Base-by-base conservation (phyloP, 495 filamentous ascomycete species). In the Tetracladium marchalianum region DNA sequence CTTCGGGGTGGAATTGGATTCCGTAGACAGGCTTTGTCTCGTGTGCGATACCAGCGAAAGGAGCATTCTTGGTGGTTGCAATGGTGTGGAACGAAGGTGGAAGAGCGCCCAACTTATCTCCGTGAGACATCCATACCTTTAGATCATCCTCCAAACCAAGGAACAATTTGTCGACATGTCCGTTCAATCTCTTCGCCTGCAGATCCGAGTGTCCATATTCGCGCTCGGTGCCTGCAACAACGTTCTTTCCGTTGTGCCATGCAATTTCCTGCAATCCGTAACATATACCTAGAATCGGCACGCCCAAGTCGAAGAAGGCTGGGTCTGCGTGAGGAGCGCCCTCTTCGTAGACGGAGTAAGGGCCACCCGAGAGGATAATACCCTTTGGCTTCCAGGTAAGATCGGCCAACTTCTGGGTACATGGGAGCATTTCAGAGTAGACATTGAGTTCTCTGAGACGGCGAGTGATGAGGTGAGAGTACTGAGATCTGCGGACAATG, bases 401-500 rank as follows among this genome's bases (percentile, higher is more conserved):
- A 39, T 93, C 85, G 5, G 75, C 63, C 11, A 96, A 59, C 70
- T 90, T 93, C 46, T 82, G 78, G 44, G 87, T 96, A 70, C 90
- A 96, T 24, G 89, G 90, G 38, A 95, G 77, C 81, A 96, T 84
- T 69, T 97, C 90, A 35, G 77, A 78, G 71, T 84, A 95, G 62
- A 97, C 75, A 70, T 85, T 83, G 66, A 95, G 72, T 37, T 82
- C 78, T 53, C 87, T 73, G 11, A 93, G 73, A 39, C 85, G 79
- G 31, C 87, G 73, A 2, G 77, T 80, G 57, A 92, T 90, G 12
- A 92, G 71, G 56, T 89, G 86, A 4, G 75, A 77, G 43, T 78
- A 84, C 62, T 82, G 80, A 2, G 69, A 69, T 51, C 68, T 69
- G 39, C 15, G 43, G 7, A 27, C 22, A 35, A 19, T 39, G 32